phyloP scores from a whole-genome alignment of 352 stramenopile genomes.

The Phytophthora sojae region DNA sequence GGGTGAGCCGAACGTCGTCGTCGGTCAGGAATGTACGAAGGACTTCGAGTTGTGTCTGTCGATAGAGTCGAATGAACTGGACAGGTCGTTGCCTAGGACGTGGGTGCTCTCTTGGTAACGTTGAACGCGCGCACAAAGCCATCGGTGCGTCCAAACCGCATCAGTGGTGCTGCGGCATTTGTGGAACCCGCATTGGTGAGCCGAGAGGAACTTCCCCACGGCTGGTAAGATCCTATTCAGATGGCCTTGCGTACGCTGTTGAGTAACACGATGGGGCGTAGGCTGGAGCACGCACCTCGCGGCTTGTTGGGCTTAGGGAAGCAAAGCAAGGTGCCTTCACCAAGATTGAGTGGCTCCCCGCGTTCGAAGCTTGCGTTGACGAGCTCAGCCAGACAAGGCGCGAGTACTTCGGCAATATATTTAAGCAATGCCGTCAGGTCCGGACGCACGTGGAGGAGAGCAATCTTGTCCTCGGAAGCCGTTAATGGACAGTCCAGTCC shows the following conservation, averaged over 20 bases:
- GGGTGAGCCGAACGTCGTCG: slow-evolving; percentile 10
- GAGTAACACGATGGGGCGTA: slow-evolving; percentile 7
- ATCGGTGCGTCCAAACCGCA: slow-evolving; percentile 5
- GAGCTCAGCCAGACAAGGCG: neutral
- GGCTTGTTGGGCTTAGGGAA: slow-evolving; percentile 11
- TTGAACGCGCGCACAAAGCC: neutral
- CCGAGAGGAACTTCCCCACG: neutral
- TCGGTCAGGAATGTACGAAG: slow-evolving; percentile 1
- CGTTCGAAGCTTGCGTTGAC: slow-evolving; percentile 6
- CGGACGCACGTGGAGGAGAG: neutral
- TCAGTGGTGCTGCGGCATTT: slow-evolving; percentile 6
- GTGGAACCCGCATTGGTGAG: neutral
- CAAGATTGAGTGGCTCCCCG: neutral
- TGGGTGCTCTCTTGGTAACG: neutral
- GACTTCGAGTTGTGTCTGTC: slow-evolving; percentile 2
- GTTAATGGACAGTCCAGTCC: neutral
- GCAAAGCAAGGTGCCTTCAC: neutral
- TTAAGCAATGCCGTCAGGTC: neutral
- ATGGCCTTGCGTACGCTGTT: slow-evolving; percentile 3
- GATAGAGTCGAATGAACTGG: slow-evolving; percentile 3
- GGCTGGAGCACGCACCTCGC: neutral
- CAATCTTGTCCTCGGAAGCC: neutral
- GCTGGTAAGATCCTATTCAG: neutral
- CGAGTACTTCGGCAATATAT: neutral
- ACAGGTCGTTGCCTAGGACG: slow-evolving; percentile 14